Base-by-base conservation (phyloP, 352 stramenopile genomes). In the Phytophthora quininea region DNA sequence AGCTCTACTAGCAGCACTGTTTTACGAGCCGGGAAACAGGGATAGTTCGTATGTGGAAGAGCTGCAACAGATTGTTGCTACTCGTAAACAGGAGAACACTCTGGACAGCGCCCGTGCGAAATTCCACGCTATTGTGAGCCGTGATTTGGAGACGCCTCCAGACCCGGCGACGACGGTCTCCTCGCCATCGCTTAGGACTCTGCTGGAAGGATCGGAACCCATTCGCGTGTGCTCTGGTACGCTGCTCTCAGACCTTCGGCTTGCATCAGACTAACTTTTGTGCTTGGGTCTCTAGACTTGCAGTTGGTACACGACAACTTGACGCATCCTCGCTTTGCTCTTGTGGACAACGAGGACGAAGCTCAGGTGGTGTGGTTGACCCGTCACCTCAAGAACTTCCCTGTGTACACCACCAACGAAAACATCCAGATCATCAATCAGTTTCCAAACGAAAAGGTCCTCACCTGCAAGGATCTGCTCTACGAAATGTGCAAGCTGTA, bases 401-500 rank as follows among this genome's bases (percentile, higher is more conserved):
- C n/a, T n/a, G n/a, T n/a, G 57, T 82, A 83, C 47, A 69, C 72
- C 5, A 64, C 61, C 5, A 79, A 87, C 52, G 70, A 76, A 37
- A 69, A 71, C 14, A 70, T 87, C 14, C 71, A 77, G 54, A 76
- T 87, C 48, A 83, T 87, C 43, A 87, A 87, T 62, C 78, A 84
- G 64, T 87, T 87, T 58, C 78, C 78, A 47, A 87, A 84, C 61
- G 76, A 87, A 57, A 87, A 84, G 66, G 65, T 87, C 51, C 74
- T 87, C 11, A 84, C 78, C 1, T 87, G 78, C 74, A 84, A 87
- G 58, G 78, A 87, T 46, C 67, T 87, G 58, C 76, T 87, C 31
- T 84, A 83, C 64, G 78, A 87, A 71, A 84, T 82, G 67, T 87
- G 78, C 68, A 80, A 80, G 54, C 61, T 84, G 76, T 86, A 78